These are phyloP conservation scores for Fusarium virguliforme DNA, from an alignment of 2,329 filamentous ascomycete genomes.

Conservation along the genomic window DNA sequence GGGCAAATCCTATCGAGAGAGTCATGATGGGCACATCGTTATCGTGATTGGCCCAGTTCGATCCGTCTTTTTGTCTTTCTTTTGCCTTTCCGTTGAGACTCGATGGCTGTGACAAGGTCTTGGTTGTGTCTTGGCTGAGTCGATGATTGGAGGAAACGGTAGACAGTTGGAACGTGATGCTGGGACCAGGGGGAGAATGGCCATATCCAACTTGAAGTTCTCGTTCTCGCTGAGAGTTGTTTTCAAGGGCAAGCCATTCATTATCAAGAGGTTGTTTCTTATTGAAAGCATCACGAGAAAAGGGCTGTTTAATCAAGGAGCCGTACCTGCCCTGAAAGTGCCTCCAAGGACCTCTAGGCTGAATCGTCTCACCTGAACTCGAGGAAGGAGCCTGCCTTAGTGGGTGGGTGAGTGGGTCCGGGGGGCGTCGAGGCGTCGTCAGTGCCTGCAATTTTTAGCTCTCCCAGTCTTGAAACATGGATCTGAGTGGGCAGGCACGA, in stretches of 20 bases:
- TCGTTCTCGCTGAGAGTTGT: too few species aligned
- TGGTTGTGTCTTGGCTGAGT: neutral
- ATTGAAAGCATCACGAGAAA: neutral
- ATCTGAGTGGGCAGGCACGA: too few species aligned
- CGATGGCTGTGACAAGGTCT: neutral
- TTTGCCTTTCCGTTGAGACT: neutral
- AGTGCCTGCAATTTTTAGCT: conserved; percentile 9
- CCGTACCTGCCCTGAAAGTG: too few species aligned
- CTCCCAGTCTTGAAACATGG: conserved; percentile 6
- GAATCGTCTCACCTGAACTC: neutral
- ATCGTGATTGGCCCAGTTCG: conserved; percentile 2
- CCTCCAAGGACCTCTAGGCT: neutral
- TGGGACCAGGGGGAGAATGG: neutral
- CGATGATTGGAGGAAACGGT: conserved; percentile 3
- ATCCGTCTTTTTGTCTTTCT: neutral
- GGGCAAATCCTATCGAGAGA: neutral
- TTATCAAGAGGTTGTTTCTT: neutral
- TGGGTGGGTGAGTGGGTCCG: neutral
- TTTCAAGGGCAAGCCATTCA: too few species aligned
- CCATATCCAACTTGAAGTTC: too few species aligned
- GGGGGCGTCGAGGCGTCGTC: conserved; percentile 6
- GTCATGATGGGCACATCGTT: neutral
- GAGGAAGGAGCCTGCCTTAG: neutral
- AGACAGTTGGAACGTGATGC: neutral
- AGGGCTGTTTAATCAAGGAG: neutral